Base-by-base conservation (phyloP, 805 yeast species). In the Saturnispora dispora region DNA sequence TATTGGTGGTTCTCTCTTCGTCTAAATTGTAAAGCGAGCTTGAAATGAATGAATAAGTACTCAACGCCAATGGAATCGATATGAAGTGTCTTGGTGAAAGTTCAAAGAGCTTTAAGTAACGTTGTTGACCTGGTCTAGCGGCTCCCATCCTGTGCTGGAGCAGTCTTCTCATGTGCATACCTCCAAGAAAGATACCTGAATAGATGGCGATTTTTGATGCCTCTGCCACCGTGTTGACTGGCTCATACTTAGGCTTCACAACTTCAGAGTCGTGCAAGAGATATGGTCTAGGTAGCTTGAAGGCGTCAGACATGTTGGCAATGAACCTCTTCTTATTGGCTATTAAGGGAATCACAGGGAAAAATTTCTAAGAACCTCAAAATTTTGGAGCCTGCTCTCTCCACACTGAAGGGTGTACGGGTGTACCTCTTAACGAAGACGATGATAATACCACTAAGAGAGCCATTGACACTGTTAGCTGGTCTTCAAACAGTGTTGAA, bases 101-200 rank as follows among this genome's bases (percentile, higher is more conserved):
- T 50, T 65, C 65, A 50, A 68, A 66, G 45, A 67, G 47, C 9
- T 61, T 53, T 36, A 67, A 55, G 51, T 67, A 67, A 41, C 64
- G 55, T n/a, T 65, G 66, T 45, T 60, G 60, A 51, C 72, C 69
- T 9, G 72, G 71, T 62, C 71, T 64, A 2, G 70, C 67, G 10
- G 70, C 58, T 9, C 71, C 71, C 54, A 63, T 67, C 53, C 70
- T 58, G 44, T 62, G 63, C 54, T 69, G 71, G 32, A 67, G 46
- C 49, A 64, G 46, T 52, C 71, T 60, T 61, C 72, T 63, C 22
- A 67, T 52, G 41, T 69, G 71, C 66, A 64, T 65, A 51, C 70
- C 72, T 20, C 66, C 67, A 18, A 67, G 53, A 45, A 69, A 58
- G 11, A 67, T 50, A n/a, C 64, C 65, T 2, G 71, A 58, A 28